phyloP scores from a whole-genome alignment of 2,329 filamentous ascomycete species.

The Colletotrichum sublineola region DNA sequence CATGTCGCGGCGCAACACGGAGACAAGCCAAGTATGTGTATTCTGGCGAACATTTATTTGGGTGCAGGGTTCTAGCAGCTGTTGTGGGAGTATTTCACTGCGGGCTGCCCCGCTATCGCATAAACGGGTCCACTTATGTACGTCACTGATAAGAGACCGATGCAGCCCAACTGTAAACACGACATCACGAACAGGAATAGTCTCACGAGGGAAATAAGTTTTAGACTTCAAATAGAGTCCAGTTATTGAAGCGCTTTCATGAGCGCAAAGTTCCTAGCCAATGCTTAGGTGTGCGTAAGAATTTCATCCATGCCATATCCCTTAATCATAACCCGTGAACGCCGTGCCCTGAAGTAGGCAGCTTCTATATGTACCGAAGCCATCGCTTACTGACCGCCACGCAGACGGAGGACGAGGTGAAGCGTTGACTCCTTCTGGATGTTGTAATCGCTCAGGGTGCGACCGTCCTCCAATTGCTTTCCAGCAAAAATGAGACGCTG shows the following conservation, averaged over 20 bases:
- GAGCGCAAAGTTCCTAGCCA: constrained; percentile 28
- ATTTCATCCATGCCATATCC: constrained; percentile 43
- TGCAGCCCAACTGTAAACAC: neutral
- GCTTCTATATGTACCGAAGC: neutral
- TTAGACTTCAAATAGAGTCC: constrained; percentile 38
- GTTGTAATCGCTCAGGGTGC: constrained; percentile 91
- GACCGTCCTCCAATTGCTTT: constrained; percentile 95
- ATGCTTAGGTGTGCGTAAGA: constrained; percentile 35
- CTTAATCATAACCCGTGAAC: constrained; percentile 46
- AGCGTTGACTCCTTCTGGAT: constrained; percentile 85
- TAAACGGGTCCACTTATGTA: constrained; percentile 13
- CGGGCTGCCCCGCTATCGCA: constrained; percentile 16
- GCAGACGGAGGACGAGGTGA: constrained; percentile 85
- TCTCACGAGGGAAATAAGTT: no score
- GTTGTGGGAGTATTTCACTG: neutral
- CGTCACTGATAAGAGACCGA: constrained; percentile 36
- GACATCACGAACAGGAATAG: neutral
- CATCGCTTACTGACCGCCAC: constrained; percentile 70
- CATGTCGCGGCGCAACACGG: constrained; percentile 28
- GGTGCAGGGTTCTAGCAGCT: constrained; percentile 16
- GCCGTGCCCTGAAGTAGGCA: constrained; percentile 12
- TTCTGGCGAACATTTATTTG: constrained; percentile 15
- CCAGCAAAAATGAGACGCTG: constrained; percentile 96
- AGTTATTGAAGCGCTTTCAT: constrained; percentile 37
- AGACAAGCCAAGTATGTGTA: neutral